A percentile compares a stretch with the other conserved stretches of the same genome.
Conservation (phyloP, 1,284 basidiomycete species). For the Xanthoconium separans region DNA sequence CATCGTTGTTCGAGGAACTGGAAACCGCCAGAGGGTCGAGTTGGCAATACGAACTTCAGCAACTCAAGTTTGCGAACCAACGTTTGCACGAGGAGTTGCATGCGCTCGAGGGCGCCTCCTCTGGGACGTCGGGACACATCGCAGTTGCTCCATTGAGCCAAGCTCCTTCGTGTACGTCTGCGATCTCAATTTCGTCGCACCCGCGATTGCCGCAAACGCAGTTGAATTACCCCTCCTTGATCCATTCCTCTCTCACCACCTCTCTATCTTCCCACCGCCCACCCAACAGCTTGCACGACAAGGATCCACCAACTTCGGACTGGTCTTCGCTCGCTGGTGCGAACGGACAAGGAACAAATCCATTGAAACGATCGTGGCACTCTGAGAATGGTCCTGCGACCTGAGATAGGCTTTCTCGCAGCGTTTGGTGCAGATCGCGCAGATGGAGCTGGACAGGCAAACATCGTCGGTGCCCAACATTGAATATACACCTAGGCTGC, state of each 20-base stretch:
- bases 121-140: not conserved
- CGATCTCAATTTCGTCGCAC: not conserved
- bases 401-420: not conserved
- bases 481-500: not conserved
- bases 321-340: constrained; percentile 34
- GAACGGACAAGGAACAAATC: constrained; percentile 24
- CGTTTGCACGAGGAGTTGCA: constrained; percentile 69
- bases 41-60: constrained; percentile 93
- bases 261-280: not conserved
- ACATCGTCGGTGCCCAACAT: not conserved
- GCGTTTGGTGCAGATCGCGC: not conserved
- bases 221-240: constrained; percentile 4
- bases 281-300: constrained; percentile 20
- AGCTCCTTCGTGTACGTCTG: not conserved
- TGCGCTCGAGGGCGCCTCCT: constrained; percentile 41
- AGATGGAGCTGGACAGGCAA: not conserved
- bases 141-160: not conserved
- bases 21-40: constrained; percentile 65
- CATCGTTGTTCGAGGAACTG: constrained; percentile 74
- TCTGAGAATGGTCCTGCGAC: constrained; percentile 23
- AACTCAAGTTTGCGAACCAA: constrained; percentile 75
- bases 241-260: constrained; percentile 4
- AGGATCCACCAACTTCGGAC: constrained; percentile 21
- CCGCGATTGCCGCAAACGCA: constrained; percentile 2
- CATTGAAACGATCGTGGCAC: constrained; percentile 28